phyloP scores from a whole-genome alignment of 495 filamentous ascomycete genomes.

The Xanthoparmelia taractica region DNA sequence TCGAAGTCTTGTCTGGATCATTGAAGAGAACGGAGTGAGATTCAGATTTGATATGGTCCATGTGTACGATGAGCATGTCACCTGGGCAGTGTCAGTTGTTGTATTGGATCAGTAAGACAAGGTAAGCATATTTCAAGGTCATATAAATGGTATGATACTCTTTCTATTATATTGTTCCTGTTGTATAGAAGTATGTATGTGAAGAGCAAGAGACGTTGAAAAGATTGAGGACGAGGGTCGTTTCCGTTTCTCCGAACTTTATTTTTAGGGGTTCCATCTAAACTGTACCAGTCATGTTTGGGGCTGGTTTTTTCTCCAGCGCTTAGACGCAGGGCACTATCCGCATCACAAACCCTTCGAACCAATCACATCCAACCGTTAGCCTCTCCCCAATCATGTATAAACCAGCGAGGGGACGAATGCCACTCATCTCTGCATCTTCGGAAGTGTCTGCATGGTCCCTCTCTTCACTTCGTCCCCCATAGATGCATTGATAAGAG shows the following conservation, averaged over 20 bases:
- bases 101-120: background rate
- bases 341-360: constrained; percentile 10
- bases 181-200: background rate
- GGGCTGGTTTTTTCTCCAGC: background rate
- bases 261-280: constrained; percentile 7
- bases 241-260: too few relatives aligned
- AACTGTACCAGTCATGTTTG: background rate
- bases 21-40: too few relatives aligned
- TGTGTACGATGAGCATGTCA: too few relatives aligned
- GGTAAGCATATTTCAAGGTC: background rate
- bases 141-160: too few relatives aligned
- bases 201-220: background rate
- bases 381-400: constrained; percentile 9
- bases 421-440: constrained; percentile 4
- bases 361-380: constrained; percentile 18
- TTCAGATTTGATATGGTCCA: too few relatives aligned
- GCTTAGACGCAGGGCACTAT: constrained; percentile 14
- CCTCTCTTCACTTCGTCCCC: constrained; percentile 4
- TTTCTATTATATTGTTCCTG: background rate
- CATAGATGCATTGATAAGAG: constrained; percentile 11
- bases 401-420: constrained; percentile 11
- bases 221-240: background rate
- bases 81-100: too few relatives aligned
- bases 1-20: too few relatives aligned
- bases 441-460: constrained; percentile 14